phyloP scores from a whole-genome alignment of 768 basidiomycete genomes.

The Serpula lacrymans region DNA sequence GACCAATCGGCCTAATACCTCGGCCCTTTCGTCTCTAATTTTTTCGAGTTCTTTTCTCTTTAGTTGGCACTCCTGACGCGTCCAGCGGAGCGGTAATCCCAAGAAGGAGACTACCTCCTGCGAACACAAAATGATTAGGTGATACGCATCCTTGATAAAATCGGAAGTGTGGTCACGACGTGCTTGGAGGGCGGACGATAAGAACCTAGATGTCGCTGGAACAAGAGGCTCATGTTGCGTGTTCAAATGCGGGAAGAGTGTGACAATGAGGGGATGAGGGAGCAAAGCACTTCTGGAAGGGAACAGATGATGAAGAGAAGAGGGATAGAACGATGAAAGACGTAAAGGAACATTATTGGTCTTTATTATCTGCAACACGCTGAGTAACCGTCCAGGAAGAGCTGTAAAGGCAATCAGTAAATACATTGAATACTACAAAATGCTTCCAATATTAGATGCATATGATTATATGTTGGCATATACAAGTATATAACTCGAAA shows the following conservation, averaged over 20 bases:
- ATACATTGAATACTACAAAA: neutral
- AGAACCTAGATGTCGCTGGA: conserved; percentile 6
- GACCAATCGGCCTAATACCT: conserved; percentile 61
- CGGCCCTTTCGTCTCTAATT: conserved; percentile 66
- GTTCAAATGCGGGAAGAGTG: conserved; percentile 66
- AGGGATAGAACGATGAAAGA: conserved; percentile 43
- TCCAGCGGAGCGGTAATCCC: conserved; percentile 55
- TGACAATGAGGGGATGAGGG: conserved; percentile 48
- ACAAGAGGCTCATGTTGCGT: conserved; percentile 15
- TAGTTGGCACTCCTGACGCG: conserved; percentile 62
- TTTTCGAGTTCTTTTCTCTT: conserved; percentile 58
- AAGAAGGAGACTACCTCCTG: conserved; percentile 12
- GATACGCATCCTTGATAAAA: conserved; percentile 7
- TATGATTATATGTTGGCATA: neutral
- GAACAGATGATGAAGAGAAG: conserved; percentile 47
- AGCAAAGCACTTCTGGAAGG: conserved; percentile 43
- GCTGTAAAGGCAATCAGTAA: conserved; percentile 15
- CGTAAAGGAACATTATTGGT: conserved; percentile 44
- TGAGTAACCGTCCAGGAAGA: conserved; percentile 21
- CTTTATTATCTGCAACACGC: conserved; percentile 39
- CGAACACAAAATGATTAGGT: conserved; percentile 10
- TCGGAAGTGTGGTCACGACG: conserved; percentile 9
- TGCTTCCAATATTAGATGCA: conserved; percentile 2
- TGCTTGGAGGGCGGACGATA: conserved; percentile 4
- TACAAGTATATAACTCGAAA: neutral